A percentile compares a stretch with the other conserved stretches of the same genome.
phyloP scores from a whole-genome alignment of 345 rosid genomes.

The Euphorbia pulcherrima region DNA sequence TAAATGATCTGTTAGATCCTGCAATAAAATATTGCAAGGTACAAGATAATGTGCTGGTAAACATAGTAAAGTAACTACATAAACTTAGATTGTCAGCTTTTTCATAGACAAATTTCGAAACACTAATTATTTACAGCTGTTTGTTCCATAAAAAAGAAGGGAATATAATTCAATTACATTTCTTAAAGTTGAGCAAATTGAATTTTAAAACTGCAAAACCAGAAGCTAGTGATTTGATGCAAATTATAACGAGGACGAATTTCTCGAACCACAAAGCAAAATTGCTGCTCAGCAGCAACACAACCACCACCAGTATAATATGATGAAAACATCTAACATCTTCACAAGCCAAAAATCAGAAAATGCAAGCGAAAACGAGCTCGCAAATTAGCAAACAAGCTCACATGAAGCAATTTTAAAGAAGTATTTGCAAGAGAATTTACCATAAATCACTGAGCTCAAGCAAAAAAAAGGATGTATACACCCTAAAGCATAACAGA shows the following conservation, averaged over 20 bases:
- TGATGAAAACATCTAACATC: neutral
- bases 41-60: no score
- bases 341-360: neutral
- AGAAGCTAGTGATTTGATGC: neutral
- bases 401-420: neutral
- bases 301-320: neutral
- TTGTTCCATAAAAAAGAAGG: neutral
- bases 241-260: neutral
- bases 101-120: neutral
- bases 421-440: neutral
- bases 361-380: neutral
- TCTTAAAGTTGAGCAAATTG: neutral
- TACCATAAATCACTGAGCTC: conserved; percentile 4
- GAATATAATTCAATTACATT: neutral
- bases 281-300: neutral
- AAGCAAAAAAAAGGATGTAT: neutral
- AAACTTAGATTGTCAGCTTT: neutral
- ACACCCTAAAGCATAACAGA: neutral
- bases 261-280: neutral
- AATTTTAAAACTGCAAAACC: conserved; percentile 5
- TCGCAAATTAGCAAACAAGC: neutral
- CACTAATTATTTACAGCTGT: neutral
- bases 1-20: neutral
- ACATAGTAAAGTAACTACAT: neutral
- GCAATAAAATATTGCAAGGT: neutral